A percentile compares a stretch with the other conserved stretches of the same genome.
These are phyloP conservation scores for Ustilaginoidea virens DNA, from an alignment of 2,329 filamentous ascomycete species.

Conservation along the genomic window DNA sequence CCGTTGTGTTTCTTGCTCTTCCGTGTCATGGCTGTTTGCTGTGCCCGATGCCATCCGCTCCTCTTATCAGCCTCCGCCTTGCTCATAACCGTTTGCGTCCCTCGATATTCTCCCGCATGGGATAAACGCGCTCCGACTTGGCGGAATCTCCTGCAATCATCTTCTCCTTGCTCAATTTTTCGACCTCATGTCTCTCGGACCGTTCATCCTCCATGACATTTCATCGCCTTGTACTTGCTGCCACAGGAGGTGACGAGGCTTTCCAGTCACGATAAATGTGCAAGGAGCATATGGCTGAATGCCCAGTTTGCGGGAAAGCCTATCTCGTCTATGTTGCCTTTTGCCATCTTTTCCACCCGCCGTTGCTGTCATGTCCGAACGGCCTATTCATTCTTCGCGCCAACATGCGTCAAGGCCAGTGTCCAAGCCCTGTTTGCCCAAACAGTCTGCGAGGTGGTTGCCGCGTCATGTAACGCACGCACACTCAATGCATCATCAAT, in stretches of 20 bases:
- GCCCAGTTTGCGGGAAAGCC: slow-evolving; percentile 43
- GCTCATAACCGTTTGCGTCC: neutral
- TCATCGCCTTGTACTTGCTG: slow-evolving; percentile 1
- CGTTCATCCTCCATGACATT: slow-evolving; percentile 2
- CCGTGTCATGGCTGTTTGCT: slow-evolving; percentile 2
- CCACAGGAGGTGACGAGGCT: slow-evolving; percentile 2
- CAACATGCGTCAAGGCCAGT: slow-evolving; percentile 36
- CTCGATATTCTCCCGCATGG: neutral
- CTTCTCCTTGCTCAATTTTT: neutral
- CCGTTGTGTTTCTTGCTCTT: slow-evolving; percentile 2
- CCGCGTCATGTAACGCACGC: slow-evolving; percentile 33
- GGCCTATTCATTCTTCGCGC: slow-evolving; percentile 23
- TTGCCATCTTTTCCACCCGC: slow-evolving; percentile 34
- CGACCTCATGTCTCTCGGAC: neutral
- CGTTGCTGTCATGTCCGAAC: slow-evolving; percentile 29
- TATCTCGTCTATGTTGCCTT: slow-evolving; percentile 44
- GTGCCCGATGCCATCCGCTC: slow-evolving; percentile 1
- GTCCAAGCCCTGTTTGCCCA: slow-evolving; percentile 43
- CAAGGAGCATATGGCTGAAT: slow-evolving; percentile 38
- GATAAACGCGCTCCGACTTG: no score
- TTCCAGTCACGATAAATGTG: slow-evolving; percentile 36
- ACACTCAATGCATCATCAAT: no score
- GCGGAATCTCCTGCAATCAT: neutral
- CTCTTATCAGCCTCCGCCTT: neutral
- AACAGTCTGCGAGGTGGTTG: slow-evolving; percentile 42